phyloP scores from a whole-genome alignment of 306 rosid species.

The Morella rubra region DNA sequence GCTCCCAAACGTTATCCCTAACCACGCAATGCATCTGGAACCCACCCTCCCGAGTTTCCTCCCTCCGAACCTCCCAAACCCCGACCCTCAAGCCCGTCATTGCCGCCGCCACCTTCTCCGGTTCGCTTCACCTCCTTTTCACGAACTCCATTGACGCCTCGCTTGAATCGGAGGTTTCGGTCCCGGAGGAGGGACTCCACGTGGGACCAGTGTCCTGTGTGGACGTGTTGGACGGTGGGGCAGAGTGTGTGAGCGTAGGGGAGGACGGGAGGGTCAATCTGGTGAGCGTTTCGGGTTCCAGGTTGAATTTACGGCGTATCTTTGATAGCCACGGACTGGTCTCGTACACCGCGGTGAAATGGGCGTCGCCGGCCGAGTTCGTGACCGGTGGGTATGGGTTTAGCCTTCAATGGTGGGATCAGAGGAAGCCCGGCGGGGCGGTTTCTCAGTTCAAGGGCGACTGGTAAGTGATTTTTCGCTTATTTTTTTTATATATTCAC shows the following conservation, averaged over 20 bases:
- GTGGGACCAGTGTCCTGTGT: slow-evolving; percentile 44
- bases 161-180: slow-evolving; percentile 50
- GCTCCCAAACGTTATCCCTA: slow-evolving; percentile 40
- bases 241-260: slow-evolving; percentile 73
- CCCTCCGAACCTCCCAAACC: slow-evolving; percentile 53
- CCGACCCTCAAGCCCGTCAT: slow-evolving; percentile 50
- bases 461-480: slow-evolving; percentile 52
- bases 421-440: slow-evolving; percentile 74
- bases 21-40: slow-evolving; percentile 50
- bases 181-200: slow-evolving; percentile 57
- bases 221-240: slow-evolving; percentile 67
- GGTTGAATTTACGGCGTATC: slow-evolving; percentile 44
- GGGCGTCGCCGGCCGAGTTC: slow-evolving; percentile 91
- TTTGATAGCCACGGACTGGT: slow-evolving; percentile 83
- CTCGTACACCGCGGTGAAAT: slow-evolving; percentile 62
- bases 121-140: slow-evolving; percentile 67
- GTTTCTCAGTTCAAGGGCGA: slow-evolving; percentile 82
- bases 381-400: slow-evolving; percentile 85
- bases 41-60: slow-evolving; percentile 63
- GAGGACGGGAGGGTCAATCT: slow-evolving; percentile 82
- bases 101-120: slow-evolving; percentile 54
- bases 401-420: slow-evolving; percentile 96
- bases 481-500: too few species aligned
- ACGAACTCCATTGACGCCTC: slow-evolving; percentile 45
- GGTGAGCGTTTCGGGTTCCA: slow-evolving; percentile 51